Conservation (phyloP, 1,284 basidiomycete species). For the Puccinia sorghi region DNA sequence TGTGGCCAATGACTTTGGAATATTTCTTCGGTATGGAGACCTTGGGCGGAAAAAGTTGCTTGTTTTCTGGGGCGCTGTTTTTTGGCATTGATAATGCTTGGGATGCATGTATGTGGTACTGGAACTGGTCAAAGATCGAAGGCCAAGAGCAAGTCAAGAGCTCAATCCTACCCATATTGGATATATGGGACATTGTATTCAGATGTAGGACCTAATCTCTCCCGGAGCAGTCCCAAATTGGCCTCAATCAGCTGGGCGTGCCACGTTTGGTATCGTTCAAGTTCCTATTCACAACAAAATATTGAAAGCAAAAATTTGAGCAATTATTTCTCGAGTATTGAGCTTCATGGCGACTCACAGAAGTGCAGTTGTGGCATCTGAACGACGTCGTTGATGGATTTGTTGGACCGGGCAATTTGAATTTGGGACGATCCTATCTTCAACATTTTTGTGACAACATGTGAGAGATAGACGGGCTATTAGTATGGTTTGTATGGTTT, state of each 20-base stretch:
- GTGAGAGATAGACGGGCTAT: too few relatives aligned
- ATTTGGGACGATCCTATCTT: too few relatives aligned
- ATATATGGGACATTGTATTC: conserved; percentile 63
- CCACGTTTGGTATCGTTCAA: conserved; percentile 92
- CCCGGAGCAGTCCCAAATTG: conserved; percentile 92
- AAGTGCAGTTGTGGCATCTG: too few relatives aligned
- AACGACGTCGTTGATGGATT: too few relatives aligned
- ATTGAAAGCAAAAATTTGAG: not conserved
- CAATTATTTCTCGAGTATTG: too few relatives aligned
- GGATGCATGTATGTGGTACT: conserved; percentile 44
- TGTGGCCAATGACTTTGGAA: conserved; percentile 70
- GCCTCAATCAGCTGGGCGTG: conserved; percentile 94
- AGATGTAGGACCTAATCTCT: conserved; percentile 91
- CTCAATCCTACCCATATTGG: conserved; percentile 38
- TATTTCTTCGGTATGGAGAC: conserved; percentile 39
- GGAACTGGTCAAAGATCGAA: conserved; percentile 44
- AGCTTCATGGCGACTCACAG: too few relatives aligned
- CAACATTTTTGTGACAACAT: too few relatives aligned
- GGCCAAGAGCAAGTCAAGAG: conserved; percentile 49
- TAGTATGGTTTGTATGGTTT: too few relatives aligned
- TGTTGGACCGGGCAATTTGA: too few relatives aligned
- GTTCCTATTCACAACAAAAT: conserved; percentile 66
- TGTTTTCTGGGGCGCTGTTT: conserved; percentile 21
- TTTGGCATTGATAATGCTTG: conserved; percentile 35
- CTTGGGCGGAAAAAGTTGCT: conserved; percentile 29